Evolutionary conservation across 2,329 filamentous ascomycete genomes (phyloP).

Genomic region (Apiospora kogelbergensis): DNA sequence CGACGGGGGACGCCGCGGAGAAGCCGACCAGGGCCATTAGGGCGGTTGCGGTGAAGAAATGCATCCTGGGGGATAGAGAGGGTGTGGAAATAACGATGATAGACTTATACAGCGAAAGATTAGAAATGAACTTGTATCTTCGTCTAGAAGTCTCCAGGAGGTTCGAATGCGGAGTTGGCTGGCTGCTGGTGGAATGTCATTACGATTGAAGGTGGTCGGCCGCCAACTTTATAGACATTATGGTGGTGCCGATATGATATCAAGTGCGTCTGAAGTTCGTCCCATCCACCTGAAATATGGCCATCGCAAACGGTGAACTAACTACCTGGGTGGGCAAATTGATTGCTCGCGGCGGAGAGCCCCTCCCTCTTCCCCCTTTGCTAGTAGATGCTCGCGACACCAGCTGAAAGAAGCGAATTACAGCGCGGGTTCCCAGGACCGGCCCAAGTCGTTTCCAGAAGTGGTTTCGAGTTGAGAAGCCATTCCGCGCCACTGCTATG

Average conservation of each 20-base stretch:
- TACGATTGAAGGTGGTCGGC: background rate
- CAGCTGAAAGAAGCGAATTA: background rate
- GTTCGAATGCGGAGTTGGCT: background rate
- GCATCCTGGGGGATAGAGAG: background rate
- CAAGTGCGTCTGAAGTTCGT: background rate
- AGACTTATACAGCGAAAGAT: background rate
- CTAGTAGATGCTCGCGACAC: background rate
- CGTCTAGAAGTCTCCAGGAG: background rate
- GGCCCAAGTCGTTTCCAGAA: background rate
- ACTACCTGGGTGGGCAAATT: background rate
- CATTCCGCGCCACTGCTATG: background rate
- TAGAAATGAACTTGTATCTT: background rate
- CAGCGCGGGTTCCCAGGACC: background rate
- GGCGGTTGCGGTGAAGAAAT: background rate
- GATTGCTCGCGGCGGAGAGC: background rate
- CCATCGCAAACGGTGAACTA: background rate
- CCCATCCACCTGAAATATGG: background rate
- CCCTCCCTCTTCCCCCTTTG: background rate
- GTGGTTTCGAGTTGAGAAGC: background rate
- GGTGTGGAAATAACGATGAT: background rate
- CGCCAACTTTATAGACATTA: background rate
- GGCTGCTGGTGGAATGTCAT: background rate
- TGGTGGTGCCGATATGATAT: background rate
- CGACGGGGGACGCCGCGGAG: constrained; percentile 8
- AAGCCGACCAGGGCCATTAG: constrained; percentile 10